A percentile compares a stretch with the other conserved stretches of the same genome.
phyloP scores from a whole-genome alignment of 805 yeast species.

The Candida pini region DNA sequence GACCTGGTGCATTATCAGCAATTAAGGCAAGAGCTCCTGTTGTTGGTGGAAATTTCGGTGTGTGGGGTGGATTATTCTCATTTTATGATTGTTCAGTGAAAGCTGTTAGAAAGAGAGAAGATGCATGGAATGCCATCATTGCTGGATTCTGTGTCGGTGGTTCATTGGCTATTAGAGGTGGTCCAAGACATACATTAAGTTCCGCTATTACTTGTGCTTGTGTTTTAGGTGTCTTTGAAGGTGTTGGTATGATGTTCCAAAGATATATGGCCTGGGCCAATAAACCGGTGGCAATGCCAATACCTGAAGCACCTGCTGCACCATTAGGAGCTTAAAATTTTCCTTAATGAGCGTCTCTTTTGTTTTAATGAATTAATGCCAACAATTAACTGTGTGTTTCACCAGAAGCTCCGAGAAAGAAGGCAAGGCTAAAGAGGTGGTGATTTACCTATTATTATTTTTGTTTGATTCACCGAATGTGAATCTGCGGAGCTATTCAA shows the following conservation, averaged over 20 bases:
- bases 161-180: slow-evolving; percentile 96
- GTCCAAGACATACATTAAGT: slow-evolving; percentile 94
- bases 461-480: too few relatives aligned
- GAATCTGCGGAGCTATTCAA: too few relatives aligned
- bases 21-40: slow-evolving; percentile 97
- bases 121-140: slow-evolving; percentile 96
- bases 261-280: slow-evolving; percentile 83
- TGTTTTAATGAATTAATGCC: too few relatives aligned
- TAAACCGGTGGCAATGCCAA: slow-evolving; percentile 60
- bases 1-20: slow-evolving; percentile 83
- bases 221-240: slow-evolving; percentile 93
- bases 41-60: slow-evolving; percentile 98
- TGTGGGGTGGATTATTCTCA: slow-evolving; percentile 98
- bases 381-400: too few relatives aligned
- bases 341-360: too few relatives aligned
- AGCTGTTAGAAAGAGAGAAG: slow-evolving; percentile 95
- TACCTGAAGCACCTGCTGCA: slow-evolving; percentile 38
- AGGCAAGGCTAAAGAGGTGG: too few relatives aligned
- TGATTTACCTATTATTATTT: too few relatives aligned
- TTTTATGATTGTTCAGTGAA: slow-evolving; percentile 94
- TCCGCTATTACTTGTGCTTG: slow-evolving; percentile 97
- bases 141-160: slow-evolving; percentile 99
- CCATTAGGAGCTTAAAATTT: slow-evolving; percentile 22
- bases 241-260: slow-evolving; percentile 95
- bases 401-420: too few relatives aligned